phyloP scores from a whole-genome alignment of 345 rosid genomes.

The Aurinia saxatilis region DNA sequence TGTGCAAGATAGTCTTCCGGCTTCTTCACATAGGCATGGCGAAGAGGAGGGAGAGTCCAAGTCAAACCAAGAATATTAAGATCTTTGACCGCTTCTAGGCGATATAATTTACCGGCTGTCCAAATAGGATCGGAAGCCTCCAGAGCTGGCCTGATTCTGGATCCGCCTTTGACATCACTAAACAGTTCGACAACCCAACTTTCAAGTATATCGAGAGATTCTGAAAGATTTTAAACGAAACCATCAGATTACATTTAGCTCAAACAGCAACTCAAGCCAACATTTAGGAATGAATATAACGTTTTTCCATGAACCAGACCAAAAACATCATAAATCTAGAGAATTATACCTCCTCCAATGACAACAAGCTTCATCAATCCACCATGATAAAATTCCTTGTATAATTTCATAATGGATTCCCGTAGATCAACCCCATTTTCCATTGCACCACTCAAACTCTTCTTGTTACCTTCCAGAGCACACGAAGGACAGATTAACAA shows the following conservation, averaged over 20 bases:
- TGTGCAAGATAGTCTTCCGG: slow-evolving; percentile 95
- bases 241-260: neutral
- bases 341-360: slow-evolving; percentile 83
- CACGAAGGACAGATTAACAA: slow-evolving; percentile 8
- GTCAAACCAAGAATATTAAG: slow-evolving; percentile 74
- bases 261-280: neutral
- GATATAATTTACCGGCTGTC: slow-evolving; percentile 70
- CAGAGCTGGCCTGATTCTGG: slow-evolving; percentile 50
- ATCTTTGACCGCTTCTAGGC: slow-evolving; percentile 88
- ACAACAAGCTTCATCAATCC: slow-evolving; percentile 93
- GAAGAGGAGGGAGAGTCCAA: slow-evolving; percentile 92
- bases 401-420: slow-evolving; percentile 60
- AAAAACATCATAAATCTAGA: slow-evolving; percentile 9
- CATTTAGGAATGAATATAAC: neutral
- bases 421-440: slow-evolving; percentile 82
- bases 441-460: slow-evolving; percentile 81
- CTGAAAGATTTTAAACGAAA: slow-evolving; percentile 39
- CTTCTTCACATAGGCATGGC: slow-evolving; percentile 79
- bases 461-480: slow-evolving; percentile 70
- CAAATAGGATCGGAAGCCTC: slow-evolving; percentile 65
- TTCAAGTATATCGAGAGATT: slow-evolving; percentile 81
- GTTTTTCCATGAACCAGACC: neutral
- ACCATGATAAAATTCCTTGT: slow-evolving; percentile 68
- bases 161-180: slow-evolving; percentile 54
- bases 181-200: slow-evolving; percentile 84